These are phyloP conservation scores for Puccinia horiana DNA, from an alignment of 1,284 basidiomycete genomes.

Conservation along the genomic window DNA sequence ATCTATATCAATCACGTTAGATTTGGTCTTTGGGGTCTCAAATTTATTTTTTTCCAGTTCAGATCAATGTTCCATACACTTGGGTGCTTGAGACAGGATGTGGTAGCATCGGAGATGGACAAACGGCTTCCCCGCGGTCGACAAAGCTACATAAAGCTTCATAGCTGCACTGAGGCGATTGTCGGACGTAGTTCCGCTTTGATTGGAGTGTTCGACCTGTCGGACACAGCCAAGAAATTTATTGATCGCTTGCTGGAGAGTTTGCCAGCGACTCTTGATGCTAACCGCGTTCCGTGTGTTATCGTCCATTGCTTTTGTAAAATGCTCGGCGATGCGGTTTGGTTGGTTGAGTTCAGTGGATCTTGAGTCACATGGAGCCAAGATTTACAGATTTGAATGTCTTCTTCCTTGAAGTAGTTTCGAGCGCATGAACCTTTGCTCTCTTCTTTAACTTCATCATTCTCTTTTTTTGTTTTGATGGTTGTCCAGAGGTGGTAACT, in stretches of 20 bases:
- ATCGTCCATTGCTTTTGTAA: no score
- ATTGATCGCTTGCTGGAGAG: slow-evolving; percentile 1
- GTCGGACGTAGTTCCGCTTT: neutral
- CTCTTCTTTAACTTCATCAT: neutral
- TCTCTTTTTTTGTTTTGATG: no score
- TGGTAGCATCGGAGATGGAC: neutral
- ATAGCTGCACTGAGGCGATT: neutral
- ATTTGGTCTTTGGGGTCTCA: neutral
- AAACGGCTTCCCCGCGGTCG: neutral
- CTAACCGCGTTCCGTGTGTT: neutral
- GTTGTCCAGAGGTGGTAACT: neutral
- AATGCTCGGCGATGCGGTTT: neutral
- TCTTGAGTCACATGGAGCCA: no score
- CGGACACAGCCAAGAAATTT: slow-evolving; percentile 25
- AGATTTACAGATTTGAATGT: neutral
- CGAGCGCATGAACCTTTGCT: neutral
- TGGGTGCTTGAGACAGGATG: neutral
- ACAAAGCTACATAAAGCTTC: neutral
- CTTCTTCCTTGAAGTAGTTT: neutral
- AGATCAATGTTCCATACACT: neutral
- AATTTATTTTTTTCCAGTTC: neutral
- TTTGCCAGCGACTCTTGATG: slow-evolving; percentile 8
- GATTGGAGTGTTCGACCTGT: no score
- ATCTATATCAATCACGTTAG: neutral
- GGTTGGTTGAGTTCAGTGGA: no score